A percentile compares a stretch with the other conserved stretches of the same genome.
Conservation (phyloP, 78 protist species). For the Polysphondylium violaceum region DNA sequence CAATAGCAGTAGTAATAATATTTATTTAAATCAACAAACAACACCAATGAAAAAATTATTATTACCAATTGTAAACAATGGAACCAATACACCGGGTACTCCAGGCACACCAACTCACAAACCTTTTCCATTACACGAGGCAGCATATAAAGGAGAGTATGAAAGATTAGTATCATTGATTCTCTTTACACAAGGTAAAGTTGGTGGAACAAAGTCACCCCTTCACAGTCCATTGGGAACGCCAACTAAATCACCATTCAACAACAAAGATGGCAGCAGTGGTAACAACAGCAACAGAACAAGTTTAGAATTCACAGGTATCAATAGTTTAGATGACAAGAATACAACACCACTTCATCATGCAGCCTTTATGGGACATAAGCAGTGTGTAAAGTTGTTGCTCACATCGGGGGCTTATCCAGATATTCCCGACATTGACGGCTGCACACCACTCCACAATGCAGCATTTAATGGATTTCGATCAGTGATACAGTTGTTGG, state of each 20-base stretch:
- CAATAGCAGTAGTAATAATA: not conserved
- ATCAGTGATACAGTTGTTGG: slow-evolving; percentile 22
- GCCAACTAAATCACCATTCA: not conserved
- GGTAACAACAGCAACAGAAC: not conserved
- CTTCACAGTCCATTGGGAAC: not conserved
- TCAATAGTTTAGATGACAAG: slow-evolving; percentile 70
- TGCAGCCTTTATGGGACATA: slow-evolving; percentile 83
- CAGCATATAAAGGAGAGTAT: slow-evolving; percentile 69
- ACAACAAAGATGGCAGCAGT: not conserved
- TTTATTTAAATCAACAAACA: not conserved
- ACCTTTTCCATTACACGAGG: slow-evolving; percentile 62
- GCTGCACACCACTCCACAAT: slow-evolving; percentile 82
- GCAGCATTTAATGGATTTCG: slow-evolving; percentile 80
- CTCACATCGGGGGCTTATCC: slow-evolving; percentile 52
- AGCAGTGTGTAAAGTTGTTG: slow-evolving; percentile 68
- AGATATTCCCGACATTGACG: slow-evolving; percentile 67
- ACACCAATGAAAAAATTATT: not conserved
- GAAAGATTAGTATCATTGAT: slow-evolving; percentile 48
- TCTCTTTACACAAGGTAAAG: slow-evolving; percentile 67
- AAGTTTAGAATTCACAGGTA: slow-evolving; percentile 41
- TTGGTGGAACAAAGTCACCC: not conserved
- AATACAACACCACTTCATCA: slow-evolving; percentile 78
- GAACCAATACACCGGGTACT: not conserved
- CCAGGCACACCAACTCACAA: not conserved
- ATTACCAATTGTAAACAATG: too few species aligned